phyloP scores from a whole-genome alignment of 176 grass and related monocot genomes.

The Lolium rigidum region DNA sequence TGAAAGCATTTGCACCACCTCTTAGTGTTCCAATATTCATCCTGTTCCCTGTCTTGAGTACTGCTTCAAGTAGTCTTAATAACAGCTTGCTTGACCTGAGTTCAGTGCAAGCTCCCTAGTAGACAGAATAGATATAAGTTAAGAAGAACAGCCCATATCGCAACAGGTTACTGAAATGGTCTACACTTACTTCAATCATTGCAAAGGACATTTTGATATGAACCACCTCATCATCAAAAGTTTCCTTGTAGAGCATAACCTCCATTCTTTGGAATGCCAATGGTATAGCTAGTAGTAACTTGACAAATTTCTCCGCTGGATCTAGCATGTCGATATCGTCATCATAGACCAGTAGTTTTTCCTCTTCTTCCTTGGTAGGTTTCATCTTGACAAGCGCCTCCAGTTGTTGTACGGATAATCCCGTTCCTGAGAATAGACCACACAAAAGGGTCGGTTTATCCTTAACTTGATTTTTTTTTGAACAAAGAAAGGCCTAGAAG shows the following conservation, averaged over 20 bases:
- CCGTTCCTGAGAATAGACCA: conserved; percentile 53
- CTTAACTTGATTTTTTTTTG: no score
- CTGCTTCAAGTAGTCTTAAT: conserved; percentile 86
- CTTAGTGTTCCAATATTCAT: conserved; percentile 93
- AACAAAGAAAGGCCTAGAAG: no score
- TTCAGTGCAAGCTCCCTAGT: conserved; percentile 76
- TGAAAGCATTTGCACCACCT: conserved; percentile 88
- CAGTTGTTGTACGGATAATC: conserved; percentile 77
- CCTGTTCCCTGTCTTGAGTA: conserved; percentile 92
- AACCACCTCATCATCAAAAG: conserved; percentile 86
- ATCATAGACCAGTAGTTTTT: conserved; percentile 58
- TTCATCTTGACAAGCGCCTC: conserved; percentile 89
- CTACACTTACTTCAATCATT: conserved; percentile 68
- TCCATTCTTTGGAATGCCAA: conserved; percentile 84
- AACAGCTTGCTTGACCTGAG: conserved; percentile 81
- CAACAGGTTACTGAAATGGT: conserved; percentile 1
- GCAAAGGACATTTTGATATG: conserved; percentile 74
- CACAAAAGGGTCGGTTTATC: conserved; percentile 8
- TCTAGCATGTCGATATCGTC: conserved; percentile 60
- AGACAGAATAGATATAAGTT: conserved; percentile 14
- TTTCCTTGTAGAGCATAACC: conserved; percentile 80
- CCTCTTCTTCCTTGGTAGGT: conserved; percentile 79
- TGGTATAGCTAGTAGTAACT: conserved; percentile 66
- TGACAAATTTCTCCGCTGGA: conserved; percentile 89
- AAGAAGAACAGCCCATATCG: neutral